These are phyloP conservation scores for Leccinum sublutescens DNA, from an alignment of 768 basidiomycete genomes.

Conservation along the genomic window DNA sequence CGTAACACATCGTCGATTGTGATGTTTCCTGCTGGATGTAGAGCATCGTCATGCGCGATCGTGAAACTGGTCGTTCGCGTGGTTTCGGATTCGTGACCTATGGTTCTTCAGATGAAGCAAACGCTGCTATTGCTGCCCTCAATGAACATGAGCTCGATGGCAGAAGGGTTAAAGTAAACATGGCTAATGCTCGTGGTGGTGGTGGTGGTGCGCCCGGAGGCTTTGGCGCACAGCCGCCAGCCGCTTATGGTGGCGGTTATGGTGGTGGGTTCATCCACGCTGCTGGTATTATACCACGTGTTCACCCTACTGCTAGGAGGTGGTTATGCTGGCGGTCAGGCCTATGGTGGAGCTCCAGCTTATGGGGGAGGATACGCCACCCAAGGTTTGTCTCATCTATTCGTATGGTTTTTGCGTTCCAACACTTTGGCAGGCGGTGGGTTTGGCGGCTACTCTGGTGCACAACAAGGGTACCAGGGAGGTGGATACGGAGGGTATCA, in stretches of 20 bases:
- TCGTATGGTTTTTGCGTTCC: background rate
- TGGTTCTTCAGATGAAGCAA: conserved; percentile 59
- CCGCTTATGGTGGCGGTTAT: conserved; percentile 33
- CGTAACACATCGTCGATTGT: conserved; percentile 10
- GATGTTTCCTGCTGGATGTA: conserved; percentile 42
- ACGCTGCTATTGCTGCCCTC: conserved; percentile 68
- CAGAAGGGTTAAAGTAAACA: conserved; percentile 85
- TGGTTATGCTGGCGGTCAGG: conserved; percentile 31
- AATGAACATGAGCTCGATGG: conserved; percentile 96
- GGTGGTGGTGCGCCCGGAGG: conserved; percentile 41
- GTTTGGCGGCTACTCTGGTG: conserved; percentile 16
- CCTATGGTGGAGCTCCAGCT: conserved; percentile 11
- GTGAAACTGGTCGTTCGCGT: conserved; percentile 94
- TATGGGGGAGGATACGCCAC: conserved; percentile 25
- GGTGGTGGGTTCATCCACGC: conserved; percentile 13
- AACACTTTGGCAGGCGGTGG: conserved; percentile 3
- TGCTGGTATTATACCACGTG: background rate
- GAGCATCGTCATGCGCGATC: conserved; percentile 98
- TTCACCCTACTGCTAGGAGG: conserved; percentile 26
- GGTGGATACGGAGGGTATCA: conserved; percentile 29
- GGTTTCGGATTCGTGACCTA: conserved; percentile 97
- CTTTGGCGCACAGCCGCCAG: conserved; percentile 29
- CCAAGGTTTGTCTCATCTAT: conserved; percentile 8
- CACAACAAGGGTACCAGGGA: conserved; percentile 22
- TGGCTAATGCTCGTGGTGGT: conserved; percentile 70